These are phyloP conservation scores for Ophiostoma ulmi DNA, from an alignment of 2,329 filamentous ascomycete species.

Conservation along the genomic window DNA sequence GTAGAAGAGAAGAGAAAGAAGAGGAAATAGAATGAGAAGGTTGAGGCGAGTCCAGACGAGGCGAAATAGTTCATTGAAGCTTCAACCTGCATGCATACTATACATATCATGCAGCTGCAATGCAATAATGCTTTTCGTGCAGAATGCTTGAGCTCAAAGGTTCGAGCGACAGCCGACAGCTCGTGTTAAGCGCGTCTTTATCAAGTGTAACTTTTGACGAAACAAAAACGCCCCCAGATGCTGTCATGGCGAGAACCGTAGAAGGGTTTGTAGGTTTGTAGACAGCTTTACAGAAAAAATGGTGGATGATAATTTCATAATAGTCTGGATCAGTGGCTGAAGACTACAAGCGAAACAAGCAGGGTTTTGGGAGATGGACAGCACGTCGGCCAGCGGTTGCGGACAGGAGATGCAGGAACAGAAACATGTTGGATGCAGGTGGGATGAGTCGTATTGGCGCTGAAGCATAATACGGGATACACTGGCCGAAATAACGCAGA, in stretches of 20 bases:
- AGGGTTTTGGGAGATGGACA: background rate
- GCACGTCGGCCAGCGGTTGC: background rate
- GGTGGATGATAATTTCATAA: background rate
- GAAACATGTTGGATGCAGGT: background rate
- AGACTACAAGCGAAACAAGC: slow-evolving; percentile 4
- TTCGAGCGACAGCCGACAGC: background rate
- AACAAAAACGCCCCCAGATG: too few relatives aligned
- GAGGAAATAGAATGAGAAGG: background rate
- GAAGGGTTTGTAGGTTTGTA: background rate
- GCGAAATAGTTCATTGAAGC: background rate
- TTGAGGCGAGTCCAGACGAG: background rate
- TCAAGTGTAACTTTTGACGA: background rate
- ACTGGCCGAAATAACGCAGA: slow-evolving; percentile 2
- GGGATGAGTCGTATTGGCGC: background rate
- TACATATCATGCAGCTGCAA: background rate
- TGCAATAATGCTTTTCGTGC: background rate
- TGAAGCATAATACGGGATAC: background rate
- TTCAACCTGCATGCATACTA: background rate
- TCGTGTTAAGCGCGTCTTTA: background rate
- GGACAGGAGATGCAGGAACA: slow-evolving; percentile 9
- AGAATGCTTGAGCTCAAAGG: background rate
- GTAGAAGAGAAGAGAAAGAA: background rate
- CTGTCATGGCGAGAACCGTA: background rate
- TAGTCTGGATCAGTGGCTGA: slow-evolving; percentile 1
- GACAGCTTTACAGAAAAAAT: background rate